Base-by-base conservation (phyloP, 495 filamentous ascomycete species). In the Hypoxylon subgilvum region DNA sequence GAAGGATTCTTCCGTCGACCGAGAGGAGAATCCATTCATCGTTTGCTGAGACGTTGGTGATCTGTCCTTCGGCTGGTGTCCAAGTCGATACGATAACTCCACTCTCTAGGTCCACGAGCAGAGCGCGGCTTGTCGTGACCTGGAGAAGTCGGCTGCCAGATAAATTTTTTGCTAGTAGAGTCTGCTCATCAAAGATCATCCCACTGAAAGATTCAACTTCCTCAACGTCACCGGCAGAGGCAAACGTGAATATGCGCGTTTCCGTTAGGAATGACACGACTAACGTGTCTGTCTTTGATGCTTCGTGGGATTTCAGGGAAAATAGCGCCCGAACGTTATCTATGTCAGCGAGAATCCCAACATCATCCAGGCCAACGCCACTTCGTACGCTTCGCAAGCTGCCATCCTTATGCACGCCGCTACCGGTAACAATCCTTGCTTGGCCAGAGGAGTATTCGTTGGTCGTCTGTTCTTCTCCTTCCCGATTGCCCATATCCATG, bases 381-480 rank as follows among this genome's bases (percentile, higher is more conserved):
- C 92, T 97, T 27, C 92, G 86, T 21, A 97, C 87, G 66, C 88
- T 96, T 56, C 92, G 76, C 28, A 99, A 67, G 27, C 88, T 91
- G 3, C 94, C 94, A 58, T 95, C 90, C 56, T 88, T 82, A 63
- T 87, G 90, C 2, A 88, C 91, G 19, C 94, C 94, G 32, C 92
- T 96, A 6, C 90, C 92, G 2, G 93, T 90, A 6, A 99, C 91
- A 49, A 99, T 88, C 22, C 95, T 82, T 47, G 94, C 92, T 74
- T 97, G 95, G 1, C 95, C 95, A 4, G 93, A 96, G 0, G 92
- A 96, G 56, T 74, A 97, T 66, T 95, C 91, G 60, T 94, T 95
- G 0, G 83, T 86, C 30, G 89, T 84, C 19, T 84, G 73, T 27
- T 68, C 85, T 54, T 93, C 90, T 38, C 84, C 85, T 43, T 86